Evolutionary conservation across 306 rosid species (phyloP), one percentile per base, ranked within the genome.

Genomic region (Sicyos edulis): DNA sequence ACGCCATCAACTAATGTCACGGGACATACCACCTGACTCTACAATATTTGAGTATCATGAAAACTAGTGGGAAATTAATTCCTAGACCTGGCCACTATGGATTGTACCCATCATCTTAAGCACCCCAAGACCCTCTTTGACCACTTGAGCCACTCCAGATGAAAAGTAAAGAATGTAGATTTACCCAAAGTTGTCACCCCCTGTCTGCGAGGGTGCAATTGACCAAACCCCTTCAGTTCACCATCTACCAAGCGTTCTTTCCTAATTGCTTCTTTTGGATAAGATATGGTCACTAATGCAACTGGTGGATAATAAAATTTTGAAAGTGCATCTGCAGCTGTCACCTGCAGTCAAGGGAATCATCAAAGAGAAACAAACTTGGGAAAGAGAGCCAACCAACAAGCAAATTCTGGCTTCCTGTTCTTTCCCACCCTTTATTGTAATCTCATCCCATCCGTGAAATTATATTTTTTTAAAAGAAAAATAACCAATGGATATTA

Each of bases 171-270:
- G 40, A 26, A 59, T 65, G 75, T 19, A 57, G 50, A 66, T 55
- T 78, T 76, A 91, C 97, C 99, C 86, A 93, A 85, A 64, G 96
- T 93, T 82, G 91, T 91, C 78, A 93, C 91, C 80, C 99, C 96
- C 80, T 93, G 97, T 85, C 88, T 86, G 57, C 99, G 99, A 24
- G 99, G 99, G 78, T 91, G 96, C 84, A 93, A 82, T 80, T 93
- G 99, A 69, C 99, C 97, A 72, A 93, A 93, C 58, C 99, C 99
- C 82, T 87, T 91, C 66, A 93, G 78, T 69, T 91, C 91, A 54
- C 97, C 95, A 75, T 87, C 92, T 57, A 88, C 83, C 74, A 93
- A 76, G 85, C 96, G 82, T 67, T 93, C 99, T 47, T 80, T 79
- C 70, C 92, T 82, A 75, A 93, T 91, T 79, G 97, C 97, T 81